Conservation (phyloP, 441 rosid genomes). For the Populus hybrid region DNA sequence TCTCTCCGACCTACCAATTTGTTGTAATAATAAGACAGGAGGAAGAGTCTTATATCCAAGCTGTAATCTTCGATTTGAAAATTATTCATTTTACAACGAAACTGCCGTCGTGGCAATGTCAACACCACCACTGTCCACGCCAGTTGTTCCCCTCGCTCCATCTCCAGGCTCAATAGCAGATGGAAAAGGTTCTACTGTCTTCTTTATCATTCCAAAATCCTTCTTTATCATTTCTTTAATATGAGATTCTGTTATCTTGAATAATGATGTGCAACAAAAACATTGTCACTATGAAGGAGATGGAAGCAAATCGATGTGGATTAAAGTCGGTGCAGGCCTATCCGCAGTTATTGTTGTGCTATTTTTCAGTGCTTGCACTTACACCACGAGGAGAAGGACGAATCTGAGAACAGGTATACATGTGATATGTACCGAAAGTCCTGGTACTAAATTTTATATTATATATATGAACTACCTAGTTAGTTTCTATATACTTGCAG, state of each 20-base stretch:
- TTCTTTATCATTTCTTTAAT: neutral
- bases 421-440: too few species aligned
- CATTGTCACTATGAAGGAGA: too few species aligned
- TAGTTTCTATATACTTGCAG: too few species aligned
- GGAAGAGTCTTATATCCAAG: conserved; percentile 26
- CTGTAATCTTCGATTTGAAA: conserved; percentile 26
- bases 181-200: neutral
- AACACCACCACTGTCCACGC: neutral
- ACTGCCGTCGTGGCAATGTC: neutral
- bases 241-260: neutral
- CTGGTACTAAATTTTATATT: too few species aligned
- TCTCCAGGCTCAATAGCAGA: neutral
- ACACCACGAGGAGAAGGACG: too few species aligned
- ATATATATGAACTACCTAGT: too few species aligned
- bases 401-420: too few species aligned
- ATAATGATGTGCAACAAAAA: too few species aligned
- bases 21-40: conserved; percentile 9
- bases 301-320: too few species aligned
- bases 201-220: neutral
- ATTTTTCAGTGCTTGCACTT: too few species aligned
- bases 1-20: neutral
- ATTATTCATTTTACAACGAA: conserved; percentile 6
- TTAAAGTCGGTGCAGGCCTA: too few species aligned
- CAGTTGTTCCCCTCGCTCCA: neutral
- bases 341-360: too few species aligned